A percentile compares a stretch with the other conserved stretches of the same genome.
These are phyloP conservation scores for Fusarium kyushuense DNA, from an alignment of 2,329 filamentous ascomycete species.

Conservation along the genomic window DNA sequence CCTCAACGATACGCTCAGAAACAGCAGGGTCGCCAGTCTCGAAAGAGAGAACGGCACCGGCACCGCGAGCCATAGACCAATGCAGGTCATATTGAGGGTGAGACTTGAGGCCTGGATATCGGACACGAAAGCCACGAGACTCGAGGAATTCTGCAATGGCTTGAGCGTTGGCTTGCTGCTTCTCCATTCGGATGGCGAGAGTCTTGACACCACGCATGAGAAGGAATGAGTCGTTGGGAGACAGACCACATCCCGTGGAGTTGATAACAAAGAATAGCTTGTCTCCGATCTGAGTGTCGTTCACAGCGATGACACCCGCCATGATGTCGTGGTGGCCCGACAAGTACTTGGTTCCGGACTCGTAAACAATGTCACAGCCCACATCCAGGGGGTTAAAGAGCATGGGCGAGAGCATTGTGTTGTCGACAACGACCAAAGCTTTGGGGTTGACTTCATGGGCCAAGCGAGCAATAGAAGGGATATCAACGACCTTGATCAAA, in stretches of 20 bases:
- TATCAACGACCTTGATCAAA: constrained; percentile 97
- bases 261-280: constrained; percentile 98
- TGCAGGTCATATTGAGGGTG: constrained; percentile 98
- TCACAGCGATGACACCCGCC: constrained; percentile 95
- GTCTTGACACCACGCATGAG: constrained; percentile 97
- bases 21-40: constrained; percentile 89
- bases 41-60: constrained; percentile 94
- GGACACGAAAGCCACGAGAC: constrained; percentile 89
- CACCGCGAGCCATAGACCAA: constrained; percentile 93
- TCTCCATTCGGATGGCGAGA: constrained; percentile 97
- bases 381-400: constrained; percentile 93
- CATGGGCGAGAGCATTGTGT: constrained; percentile 98
- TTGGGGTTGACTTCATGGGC: constrained; percentile 82
- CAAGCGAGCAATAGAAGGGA: constrained; percentile 79
- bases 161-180: constrained; percentile 94
- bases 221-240: constrained; percentile 95
- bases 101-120: constrained; percentile 92
- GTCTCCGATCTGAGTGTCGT: constrained; percentile 83
- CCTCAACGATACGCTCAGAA: constrained; percentile 94
- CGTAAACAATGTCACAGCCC: constrained; percentile 95
- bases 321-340: constrained; percentile 99
- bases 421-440: constrained; percentile 92
- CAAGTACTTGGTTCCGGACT: constrained; percentile 97
- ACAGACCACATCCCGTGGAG: constrained; percentile 90
- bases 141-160: constrained; percentile 94